Base-by-base conservation (phyloP, 2,329 filamentous ascomycete genomes). In the Sodiomyces alkalinus region DNA sequence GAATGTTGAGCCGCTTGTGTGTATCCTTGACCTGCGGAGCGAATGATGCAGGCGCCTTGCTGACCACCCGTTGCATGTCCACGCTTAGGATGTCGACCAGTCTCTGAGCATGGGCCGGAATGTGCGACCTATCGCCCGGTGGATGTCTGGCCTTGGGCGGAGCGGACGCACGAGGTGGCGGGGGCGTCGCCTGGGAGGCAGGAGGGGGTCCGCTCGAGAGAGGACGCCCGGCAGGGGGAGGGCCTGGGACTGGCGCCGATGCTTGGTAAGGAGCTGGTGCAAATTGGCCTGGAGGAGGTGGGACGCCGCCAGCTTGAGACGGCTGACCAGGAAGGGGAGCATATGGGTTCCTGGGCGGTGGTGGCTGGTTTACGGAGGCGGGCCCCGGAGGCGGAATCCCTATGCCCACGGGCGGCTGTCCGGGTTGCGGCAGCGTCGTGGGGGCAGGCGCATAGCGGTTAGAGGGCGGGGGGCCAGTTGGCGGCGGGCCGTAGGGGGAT, bases 1-100 rank as follows among this genome's bases (percentile, higher is more conserved):
- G 62, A 27, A 94, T 75, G 43, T 80, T 81, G 33, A 98, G 66
- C 17, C 90, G 75, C 57, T 93, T 93, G 50, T 93, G 82, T 3
- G 86, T 90, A 49, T 96, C 90, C 43, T 83, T 80, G 13, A 98
- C 85, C 49, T 96, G 86, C 10, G 75, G 68, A 37, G 81, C 77
- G 57, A 90, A 94, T 11, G 77, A 75, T n/a, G 77, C 62, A 12
- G 90, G 90, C 1, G 90, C 90, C 41, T 82, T 79, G 18, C 74
- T 59, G 34, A 86, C 86, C 31, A 98, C 80, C 19, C 85, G 80
- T 43, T 87, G 76, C 72, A 96, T 85, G 42, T 96, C 87, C 18
- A 68, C 67, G 30, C 62, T 76, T 26, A 98, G 65, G 20, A 92
- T 70, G 29, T 93, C 80, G 30, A 80, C 85, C 41, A 98, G 64